These are phyloP conservation scores for Xylaria arbuscula DNA, from an alignment of 2,329 filamentous ascomycete species.

Conservation along the genomic window DNA sequence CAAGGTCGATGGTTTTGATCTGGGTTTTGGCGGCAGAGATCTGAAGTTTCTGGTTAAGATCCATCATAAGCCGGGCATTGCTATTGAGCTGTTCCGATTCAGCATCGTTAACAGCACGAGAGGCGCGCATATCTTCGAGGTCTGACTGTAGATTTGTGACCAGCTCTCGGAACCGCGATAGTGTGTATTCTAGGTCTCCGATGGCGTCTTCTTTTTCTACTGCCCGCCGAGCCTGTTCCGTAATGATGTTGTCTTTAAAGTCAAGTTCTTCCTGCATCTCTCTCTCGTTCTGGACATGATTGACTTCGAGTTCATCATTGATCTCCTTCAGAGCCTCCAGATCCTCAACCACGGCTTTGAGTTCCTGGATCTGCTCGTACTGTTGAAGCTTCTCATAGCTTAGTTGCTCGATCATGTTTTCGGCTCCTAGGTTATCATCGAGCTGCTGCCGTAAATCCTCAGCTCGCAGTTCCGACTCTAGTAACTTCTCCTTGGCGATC, in stretches of 20 bases:
- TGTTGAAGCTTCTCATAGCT: conserved; percentile 88
- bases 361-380: conserved; percentile 83
- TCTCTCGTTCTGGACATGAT: conserved; percentile 92
- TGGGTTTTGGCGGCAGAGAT: conserved; percentile 90
- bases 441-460: conserved; percentile 91
- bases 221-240: conserved; percentile 80
- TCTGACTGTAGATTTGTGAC: conserved; percentile 87
- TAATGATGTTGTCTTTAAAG: conserved; percentile 83
- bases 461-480: conserved; percentile 77
- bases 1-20: conserved; percentile 92
- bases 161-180: conserved; percentile 88
- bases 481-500: conserved; percentile 76
- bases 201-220: conserved; percentile 81
- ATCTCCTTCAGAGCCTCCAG: conserved; percentile 91
- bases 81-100: conserved; percentile 91
- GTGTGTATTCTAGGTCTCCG: conserved; percentile 89
- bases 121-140: conserved; percentile 90
- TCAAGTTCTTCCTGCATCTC: conserved; percentile 95
- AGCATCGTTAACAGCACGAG: conserved; percentile 89
- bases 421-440: conserved; percentile 86
- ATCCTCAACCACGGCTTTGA: conserved; percentile 84
- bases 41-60: conserved; percentile 94
- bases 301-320: conserved; percentile 92
- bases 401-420: conserved; percentile 94
- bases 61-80: conserved; percentile 93